A percentile compares a stretch with the other conserved stretches of the same genome.
These are phyloP conservation scores for Ogataea pignaliae DNA, from an alignment of 805 yeast species.

Conservation along the genomic window DNA sequence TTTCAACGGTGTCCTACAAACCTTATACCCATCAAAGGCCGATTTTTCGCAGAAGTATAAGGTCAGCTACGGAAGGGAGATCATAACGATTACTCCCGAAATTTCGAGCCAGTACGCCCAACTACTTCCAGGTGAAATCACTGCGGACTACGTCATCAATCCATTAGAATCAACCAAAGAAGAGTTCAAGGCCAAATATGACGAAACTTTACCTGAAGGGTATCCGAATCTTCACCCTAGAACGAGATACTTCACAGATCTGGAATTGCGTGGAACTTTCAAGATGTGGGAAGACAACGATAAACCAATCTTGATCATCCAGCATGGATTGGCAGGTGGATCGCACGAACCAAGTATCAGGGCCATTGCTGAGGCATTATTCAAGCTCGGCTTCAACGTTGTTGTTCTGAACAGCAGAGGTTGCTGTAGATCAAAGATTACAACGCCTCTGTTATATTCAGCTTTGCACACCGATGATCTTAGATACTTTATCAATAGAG, in stretches of 20 bases:
- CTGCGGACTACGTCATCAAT: constrained; percentile 45
- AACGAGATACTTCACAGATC: constrained; percentile 53
- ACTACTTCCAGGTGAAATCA: constrained; percentile 36
- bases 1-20: constrained; percentile 46
- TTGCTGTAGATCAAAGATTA: constrained; percentile 68
- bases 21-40: constrained; percentile 42
- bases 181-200: constrained; percentile 28
- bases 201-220: constrained; percentile 43
- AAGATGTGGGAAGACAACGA: constrained; percentile 31
- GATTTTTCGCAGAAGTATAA: constrained; percentile 38
- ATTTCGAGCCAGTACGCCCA: constrained; percentile 12
- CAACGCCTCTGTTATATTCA: constrained; percentile 62
- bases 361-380: constrained; percentile 43
- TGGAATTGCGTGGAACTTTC: constrained; percentile 34
- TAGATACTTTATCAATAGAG: constrained; percentile 49
- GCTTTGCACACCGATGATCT: constrained; percentile 70
- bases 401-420: constrained; percentile 70
- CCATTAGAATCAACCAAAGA: constrained; percentile 20
- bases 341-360: constrained; percentile 72
- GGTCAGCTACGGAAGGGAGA: constrained; percentile 42
- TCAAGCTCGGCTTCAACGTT: constrained; percentile 42
- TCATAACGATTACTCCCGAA: constrained; percentile 32
- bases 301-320: constrained; percentile 56
- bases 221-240: constrained; percentile 65
- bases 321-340: constrained; percentile 79